These are phyloP conservation scores for Trichosporon faecale DNA, from an alignment of 1,284 basidiomycete genomes.

Conservation along the genomic window DNA sequence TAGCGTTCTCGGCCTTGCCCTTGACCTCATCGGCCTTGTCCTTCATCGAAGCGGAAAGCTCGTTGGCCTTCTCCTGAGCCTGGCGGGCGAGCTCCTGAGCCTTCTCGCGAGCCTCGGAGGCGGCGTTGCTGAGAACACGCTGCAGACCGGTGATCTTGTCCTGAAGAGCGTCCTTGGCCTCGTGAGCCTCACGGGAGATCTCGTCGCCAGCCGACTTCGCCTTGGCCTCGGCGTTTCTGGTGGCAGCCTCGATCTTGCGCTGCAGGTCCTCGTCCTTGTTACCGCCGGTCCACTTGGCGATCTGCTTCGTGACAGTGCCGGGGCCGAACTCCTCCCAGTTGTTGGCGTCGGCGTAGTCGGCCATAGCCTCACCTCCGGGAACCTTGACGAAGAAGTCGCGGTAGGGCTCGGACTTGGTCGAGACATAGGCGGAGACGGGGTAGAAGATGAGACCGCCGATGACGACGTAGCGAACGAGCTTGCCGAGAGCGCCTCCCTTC, in stretches of 20 bases:
- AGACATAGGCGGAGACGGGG: conserved; percentile 51
- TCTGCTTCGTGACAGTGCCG: conserved; percentile 61
- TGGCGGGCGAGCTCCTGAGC: conserved; percentile 15
- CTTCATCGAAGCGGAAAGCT: conserved; percentile 39
- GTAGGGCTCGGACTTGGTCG: conserved; percentile 53
- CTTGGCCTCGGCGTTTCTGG: conserved; percentile 53
- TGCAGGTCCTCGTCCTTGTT: conserved; percentile 51
- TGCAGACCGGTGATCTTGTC: conserved; percentile 8
- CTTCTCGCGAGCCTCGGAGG: conserved; percentile 34
- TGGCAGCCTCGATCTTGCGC: conserved; percentile 26
- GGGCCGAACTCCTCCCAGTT: conserved; percentile 62
- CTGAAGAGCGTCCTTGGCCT: conserved; percentile 26
- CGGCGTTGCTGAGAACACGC: conserved; percentile 14
- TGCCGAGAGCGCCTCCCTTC: conserved; percentile 37
- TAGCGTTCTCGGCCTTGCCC: conserved; percentile 24
- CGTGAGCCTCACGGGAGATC: conserved; percentile 29
- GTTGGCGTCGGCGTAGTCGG: conserved; percentile 74
- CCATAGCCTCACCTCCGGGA: conserved; percentile 64
- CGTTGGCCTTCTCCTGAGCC: conserved; percentile 11
- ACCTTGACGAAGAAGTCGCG: conserved; percentile 58
- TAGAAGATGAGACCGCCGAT: conserved; percentile 53
- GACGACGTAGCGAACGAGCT: conserved; percentile 51
- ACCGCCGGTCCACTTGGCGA: conserved; percentile 51
- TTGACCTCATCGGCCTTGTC: conserved; percentile 26
- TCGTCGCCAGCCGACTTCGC: conserved; percentile 41